These are phyloP conservation scores for Xylaria sp. DNA, from an alignment of 2,329 filamentous ascomycete genomes.

Conservation along the genomic window DNA sequence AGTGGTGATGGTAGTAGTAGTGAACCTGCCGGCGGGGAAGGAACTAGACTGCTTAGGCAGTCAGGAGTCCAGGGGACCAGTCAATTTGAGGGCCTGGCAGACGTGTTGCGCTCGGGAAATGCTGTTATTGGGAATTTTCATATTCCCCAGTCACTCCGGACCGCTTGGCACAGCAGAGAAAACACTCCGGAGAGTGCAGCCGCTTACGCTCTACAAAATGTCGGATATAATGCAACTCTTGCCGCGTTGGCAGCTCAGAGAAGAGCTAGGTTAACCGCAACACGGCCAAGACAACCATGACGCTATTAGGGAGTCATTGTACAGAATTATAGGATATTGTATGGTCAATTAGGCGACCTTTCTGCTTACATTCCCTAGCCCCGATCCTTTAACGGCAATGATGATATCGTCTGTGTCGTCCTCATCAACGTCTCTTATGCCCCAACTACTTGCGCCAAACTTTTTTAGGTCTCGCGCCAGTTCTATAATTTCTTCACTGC, in stretches of 20 bases:
- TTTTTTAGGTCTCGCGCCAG: slow-evolving; percentile 85
- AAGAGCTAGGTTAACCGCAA: slow-evolving; percentile 51
- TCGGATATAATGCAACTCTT: slow-evolving; percentile 65
- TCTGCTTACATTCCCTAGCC: slow-evolving; percentile 93
- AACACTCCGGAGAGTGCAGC: slow-evolving; percentile 56
- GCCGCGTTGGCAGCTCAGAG: slow-evolving; percentile 63
- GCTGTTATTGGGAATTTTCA: slow-evolving; percentile 66
- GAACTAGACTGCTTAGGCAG: slow-evolving; percentile 47
- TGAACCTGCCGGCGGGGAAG: slow-evolving; percentile 43
- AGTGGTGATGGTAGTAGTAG: slow-evolving; percentile 13
- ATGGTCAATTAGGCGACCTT: slow-evolving; percentile 72
- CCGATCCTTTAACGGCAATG: slow-evolving; percentile 90
- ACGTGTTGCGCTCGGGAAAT: slow-evolving; percentile 66
- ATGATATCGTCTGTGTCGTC: slow-evolving; percentile 79
- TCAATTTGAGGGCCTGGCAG: slow-evolving; percentile 49
- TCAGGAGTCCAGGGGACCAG: slow-evolving; percentile 33
- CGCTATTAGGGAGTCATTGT: slow-evolving; percentile 40
- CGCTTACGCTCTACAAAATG: slow-evolving; percentile 63
- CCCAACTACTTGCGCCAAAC: slow-evolving; percentile 95
- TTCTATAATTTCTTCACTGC: slow-evolving; percentile 80
- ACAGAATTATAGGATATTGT: slow-evolving; percentile 47
- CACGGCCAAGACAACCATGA: slow-evolving; percentile 45
- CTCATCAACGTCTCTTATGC: slow-evolving; percentile 77
- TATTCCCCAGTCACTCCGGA: slow-evolving; percentile 61
- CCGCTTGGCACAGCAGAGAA: slow-evolving; percentile 57